Evolutionary conservation across 2,329 filamentous ascomycete genomes (phyloP), one percentile per base, ranked within the genome.

Genomic region (Seiridium unicorne): DNA sequence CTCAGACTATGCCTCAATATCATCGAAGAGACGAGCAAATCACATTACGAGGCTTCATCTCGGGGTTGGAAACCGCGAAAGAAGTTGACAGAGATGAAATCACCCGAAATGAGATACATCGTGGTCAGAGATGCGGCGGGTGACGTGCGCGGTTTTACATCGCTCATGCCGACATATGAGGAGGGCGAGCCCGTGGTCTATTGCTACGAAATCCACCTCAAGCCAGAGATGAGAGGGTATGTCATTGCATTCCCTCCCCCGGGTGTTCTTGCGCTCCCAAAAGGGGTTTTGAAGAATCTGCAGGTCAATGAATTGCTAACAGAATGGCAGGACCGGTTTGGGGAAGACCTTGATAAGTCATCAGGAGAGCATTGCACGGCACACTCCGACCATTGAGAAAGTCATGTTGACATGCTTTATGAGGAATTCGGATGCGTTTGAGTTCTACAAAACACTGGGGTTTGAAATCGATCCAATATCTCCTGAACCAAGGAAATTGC

Each of bases 151-250:
- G 86, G 80, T 4, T 89, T 91, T 67, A 79, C 83, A 1, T 90
- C 87, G n/a, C 77, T 91, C 68, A 88, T 90, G 87, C 82, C 89
- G n/a, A 89, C 87, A 2, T 84, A 84, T 66, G 89, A 92, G 69
- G 85, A 88, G 62, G 81, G 81, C 1, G 76, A 85, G 61, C 79
- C 86, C 0, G 89, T 93, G 2, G 70, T 92, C 26, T 94, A 93
- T 72, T 88, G 90, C 72, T 94, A 93, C 71, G 90, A 94, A 74
- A 85, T 94, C 42, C 90, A 94, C 69, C 80, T 93, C 3, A 73
- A 78, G 44, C 74, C 79, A 1, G 73, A 77, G 1, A 70, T 90
- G 4, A 83, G 84, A 65, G 81, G 87, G 76, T 85, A 72, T 63
- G 75, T 74, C 7, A 32, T 10, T 32, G 9, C 18, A 26, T 26